A percentile compares a stretch with the other conserved stretches of the same genome.
These are phyloP conservation scores for Stramenopiles sp. DNA, from an alignment of 352 stramenopile genomes.

Conservation along the genomic window DNA sequence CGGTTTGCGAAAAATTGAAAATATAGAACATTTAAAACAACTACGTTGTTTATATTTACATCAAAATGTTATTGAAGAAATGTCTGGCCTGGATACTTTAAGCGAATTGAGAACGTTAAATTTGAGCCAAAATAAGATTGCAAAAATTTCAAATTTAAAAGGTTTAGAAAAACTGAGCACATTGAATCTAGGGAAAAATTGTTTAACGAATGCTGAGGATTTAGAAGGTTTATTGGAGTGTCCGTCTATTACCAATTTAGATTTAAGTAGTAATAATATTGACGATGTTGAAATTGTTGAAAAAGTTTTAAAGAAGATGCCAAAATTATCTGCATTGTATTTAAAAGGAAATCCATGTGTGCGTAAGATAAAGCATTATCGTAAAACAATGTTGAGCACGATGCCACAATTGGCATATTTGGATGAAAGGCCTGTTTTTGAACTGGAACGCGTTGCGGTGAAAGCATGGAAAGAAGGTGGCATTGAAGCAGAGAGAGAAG, in stretches of 20 bases:
- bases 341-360: constrained; percentile 65
- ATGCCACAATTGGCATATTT: constrained; percentile 60
- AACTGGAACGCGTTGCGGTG: constrained; percentile 52
- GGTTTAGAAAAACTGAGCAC: constrained; percentile 47
- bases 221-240: constrained; percentile 46
- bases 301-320: constrained; percentile 47
- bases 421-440: constrained; percentile 77
- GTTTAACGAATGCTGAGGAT: constrained; percentile 38
- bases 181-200: constrained; percentile 68
- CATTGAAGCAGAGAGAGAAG: constrained; percentile 52
- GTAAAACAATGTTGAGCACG: constrained; percentile 66
- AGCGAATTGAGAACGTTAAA: constrained; percentile 72
- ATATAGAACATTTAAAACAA: constrained; percentile 38
- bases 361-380: constrained; percentile 68
- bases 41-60: constrained; percentile 74
- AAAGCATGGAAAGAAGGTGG: constrained; percentile 62
- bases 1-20: constrained; percentile 56
- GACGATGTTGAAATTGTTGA: constrained; percentile 44
- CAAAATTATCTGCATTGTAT: constrained; percentile 40
- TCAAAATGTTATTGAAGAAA: constrained; percentile 64
- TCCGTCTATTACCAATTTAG: constrained; percentile 53
- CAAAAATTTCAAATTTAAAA: constrained; percentile 46
- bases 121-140: constrained; percentile 68
- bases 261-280: constrained; percentile 73
- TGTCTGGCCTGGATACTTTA: constrained; percentile 28